Base-by-base conservation (phyloP, 768 basidiomycete genomes). In the Lactarius sp. region DNA sequence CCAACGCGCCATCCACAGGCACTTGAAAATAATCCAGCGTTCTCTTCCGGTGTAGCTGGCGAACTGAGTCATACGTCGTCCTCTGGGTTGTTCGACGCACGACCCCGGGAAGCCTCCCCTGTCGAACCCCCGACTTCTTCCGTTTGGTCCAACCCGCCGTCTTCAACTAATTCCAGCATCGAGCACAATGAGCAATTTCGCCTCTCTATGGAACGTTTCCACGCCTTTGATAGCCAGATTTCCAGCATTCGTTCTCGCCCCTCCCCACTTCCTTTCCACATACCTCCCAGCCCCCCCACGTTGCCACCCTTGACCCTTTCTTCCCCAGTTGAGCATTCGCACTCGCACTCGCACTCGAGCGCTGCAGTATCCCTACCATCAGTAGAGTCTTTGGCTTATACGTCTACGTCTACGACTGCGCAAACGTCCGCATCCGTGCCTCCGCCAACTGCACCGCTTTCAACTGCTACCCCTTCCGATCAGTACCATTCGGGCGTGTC, bases 151-250 rank as follows among this genome's bases (percentile, higher is more conserved):
- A 53, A 51, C 49, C 49, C 59, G 2, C 37, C 56, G 46, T 56
- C 61, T 37, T 49, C 56, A 8, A 46, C 44, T 8, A 58, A 44
- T 33, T 14, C 66, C 16, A 44, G 5, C 22, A 20, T 39, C 12
- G 58, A 58, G n/a, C 58, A 58, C 54, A 68, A 61, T 59, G 67
- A 68, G 18, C 65, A 68, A 49, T 68, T 68, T 52, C 56, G 65
- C 20, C 54, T 63, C 18, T 68, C 67, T 37, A 68, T 68, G 67
- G 67, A 68, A 53, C 60, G 67, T 27, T 68, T 68, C 22, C 66
- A 63, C 55, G 65, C 67, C 2, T 68, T 68, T 49, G 67, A 68
- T 54, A 68, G 67, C 47, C 65, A 68, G 55, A 68, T 68, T 41
- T 68, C 67, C 44, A 67, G 34, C 16, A 55, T 68, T 37, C 67